Conservation (phyloP, 208 protist genomes). For the Acanthamoeba culbertsoni region DNA sequence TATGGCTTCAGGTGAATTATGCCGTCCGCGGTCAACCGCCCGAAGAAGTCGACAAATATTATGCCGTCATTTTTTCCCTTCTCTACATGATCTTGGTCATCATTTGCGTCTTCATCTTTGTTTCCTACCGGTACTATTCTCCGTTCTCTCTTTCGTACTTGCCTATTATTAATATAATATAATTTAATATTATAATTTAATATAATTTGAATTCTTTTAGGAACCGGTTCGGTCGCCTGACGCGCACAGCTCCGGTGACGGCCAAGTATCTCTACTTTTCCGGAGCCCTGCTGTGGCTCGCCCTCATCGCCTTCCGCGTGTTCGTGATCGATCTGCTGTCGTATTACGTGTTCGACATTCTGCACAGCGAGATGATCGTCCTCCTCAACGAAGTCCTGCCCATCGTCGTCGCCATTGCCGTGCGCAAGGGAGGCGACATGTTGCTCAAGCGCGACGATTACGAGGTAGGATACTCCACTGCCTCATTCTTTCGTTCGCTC, state of each 20-base stretch:
- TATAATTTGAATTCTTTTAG: neutral
- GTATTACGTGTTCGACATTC: constrained; percentile 32
- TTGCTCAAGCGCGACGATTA: constrained; percentile 45
- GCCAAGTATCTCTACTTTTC: constrained; percentile 40
- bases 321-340: constrained; percentile 19
- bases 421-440: constrained; percentile 20
- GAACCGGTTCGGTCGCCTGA: constrained; percentile 31
- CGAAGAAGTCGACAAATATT: neutral
- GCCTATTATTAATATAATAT: neutral
- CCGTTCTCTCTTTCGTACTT: neutral
- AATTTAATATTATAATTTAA: neutral
- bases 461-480: neutral
- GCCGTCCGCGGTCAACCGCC: neutral
- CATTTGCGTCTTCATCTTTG: constrained; percentile 49
- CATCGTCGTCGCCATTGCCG: constrained; percentile 32
- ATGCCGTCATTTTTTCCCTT: constrained; percentile 40
- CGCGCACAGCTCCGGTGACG: neutral
- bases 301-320: constrained; percentile 18
- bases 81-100: constrained; percentile 41
- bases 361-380: neutral
- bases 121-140: constrained; percentile 28
- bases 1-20: constrained; percentile 42
- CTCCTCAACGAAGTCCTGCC: constrained; percentile 38
- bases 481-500: neutral
- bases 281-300: neutral